Base-by-base conservation (phyloP, 2,329 filamentous ascomycete genomes). In the Pestalotiopsis sp. region DNA sequence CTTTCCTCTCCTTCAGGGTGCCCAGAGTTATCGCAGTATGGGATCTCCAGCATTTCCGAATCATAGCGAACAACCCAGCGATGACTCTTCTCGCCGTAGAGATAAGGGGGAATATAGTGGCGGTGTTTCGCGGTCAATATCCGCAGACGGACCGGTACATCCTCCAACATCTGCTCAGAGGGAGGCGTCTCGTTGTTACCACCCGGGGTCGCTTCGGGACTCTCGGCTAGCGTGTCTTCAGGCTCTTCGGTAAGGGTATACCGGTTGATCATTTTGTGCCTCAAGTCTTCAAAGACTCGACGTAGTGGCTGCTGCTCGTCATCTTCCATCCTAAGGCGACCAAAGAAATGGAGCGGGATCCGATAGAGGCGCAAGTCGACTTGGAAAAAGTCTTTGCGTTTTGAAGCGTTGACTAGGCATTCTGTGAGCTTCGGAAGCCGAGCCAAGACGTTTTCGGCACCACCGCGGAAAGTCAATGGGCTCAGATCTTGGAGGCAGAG, bases 21-120 rank as follows among this genome's bases (percentile, higher is more conserved):
- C 11, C 49, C 49, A 11, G 62, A 38, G 7, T 66, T 45, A n/a
- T 58, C 45, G n/a, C 27, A 31, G 49, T 66, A 66, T 2, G 49
- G 45, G 36, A 56, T n/a, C 5, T 23, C 63, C 14, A 66, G 14
- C 6, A 57, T 11, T 6, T 31, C 45, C 14, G 63, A 66, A 13
- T 66, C 63, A 20, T 66, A 66, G 11, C 63, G 41, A 20, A 66
- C 63, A 23, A 66, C 31, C 63, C 63, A 66, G 7, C 31, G 52
- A 31, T n/a, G 63, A 4, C 4, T 17, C 23, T 66, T 66, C 41
- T 66, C 63, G 20, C 27, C 52, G 12, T 66, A 25, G 13, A 66
- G 49, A 58, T 57, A 66, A 3, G 63, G 63, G 13, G 63, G 63
- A 11, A 66, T 66, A 13, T 36, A 66, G 25, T 25, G 13, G 17